Percentiles rank a stretch among this genome's conserved stretches.
Evolutionary conservation across 148 eudicot species (phyloP).

Genomic region (Simmondsia chinensis): DNA sequence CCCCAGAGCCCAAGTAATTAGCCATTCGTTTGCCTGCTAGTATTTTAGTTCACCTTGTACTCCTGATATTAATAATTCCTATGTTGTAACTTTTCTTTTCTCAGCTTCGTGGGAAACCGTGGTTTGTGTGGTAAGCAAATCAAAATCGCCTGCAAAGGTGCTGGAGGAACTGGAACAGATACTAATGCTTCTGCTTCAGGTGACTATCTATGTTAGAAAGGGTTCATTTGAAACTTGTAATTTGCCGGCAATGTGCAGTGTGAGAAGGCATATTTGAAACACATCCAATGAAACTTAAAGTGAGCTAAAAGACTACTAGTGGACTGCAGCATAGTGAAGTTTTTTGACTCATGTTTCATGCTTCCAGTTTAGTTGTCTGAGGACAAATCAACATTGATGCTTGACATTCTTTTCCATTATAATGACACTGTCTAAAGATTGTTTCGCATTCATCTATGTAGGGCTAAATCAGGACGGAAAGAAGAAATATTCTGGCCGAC

Average conservation of each 20-base stretch:
- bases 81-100: conserved; percentile 7
- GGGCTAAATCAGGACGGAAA: conserved; percentile 31
- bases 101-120: conserved; percentile 80
- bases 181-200: conserved; percentile 44
- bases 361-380: no score
- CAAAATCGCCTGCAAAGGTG: conserved; percentile 42
- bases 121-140: conserved; percentile 77
- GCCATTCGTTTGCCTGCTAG: no score
- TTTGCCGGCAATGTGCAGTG: no score
- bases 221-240: not conserved
- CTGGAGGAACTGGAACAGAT: conserved; percentile 21
- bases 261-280: no score
- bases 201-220: conserved; percentile 11
- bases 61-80: not conserved
- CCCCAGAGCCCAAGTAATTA: no score
- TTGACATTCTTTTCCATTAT: no score
- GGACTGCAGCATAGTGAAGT: no score
- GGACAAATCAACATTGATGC: no score
- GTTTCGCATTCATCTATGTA: conserved; percentile 10
- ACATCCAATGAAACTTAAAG: no score
- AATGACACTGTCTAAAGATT: no score
- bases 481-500: conserved; percentile 70
- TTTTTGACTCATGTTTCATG: no score
- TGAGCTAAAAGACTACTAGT: no score
- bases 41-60: not conserved